phyloP scores from a whole-genome alignment of 192 early-diverging fungal genomes.

The Coemansia sp. region DNA sequence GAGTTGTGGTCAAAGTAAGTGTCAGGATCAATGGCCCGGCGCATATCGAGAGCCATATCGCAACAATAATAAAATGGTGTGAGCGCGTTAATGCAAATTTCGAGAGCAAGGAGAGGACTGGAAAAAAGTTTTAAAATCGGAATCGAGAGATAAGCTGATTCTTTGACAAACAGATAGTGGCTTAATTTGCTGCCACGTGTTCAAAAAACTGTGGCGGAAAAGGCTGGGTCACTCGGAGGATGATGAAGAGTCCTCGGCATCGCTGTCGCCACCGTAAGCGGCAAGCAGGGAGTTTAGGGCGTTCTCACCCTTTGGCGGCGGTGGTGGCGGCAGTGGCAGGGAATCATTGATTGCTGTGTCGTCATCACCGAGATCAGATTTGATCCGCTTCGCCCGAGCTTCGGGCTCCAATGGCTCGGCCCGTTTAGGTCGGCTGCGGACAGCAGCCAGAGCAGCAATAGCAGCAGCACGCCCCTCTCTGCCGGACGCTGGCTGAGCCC shows the following conservation, averaged over 20 bases:
- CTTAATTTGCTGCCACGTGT: no score
- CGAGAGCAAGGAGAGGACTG: neutral
- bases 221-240: neutral
- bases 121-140: neutral
- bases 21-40: conserved; percentile 62
- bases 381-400: neutral
- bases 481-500: neutral
- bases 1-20: conserved; percentile 72
- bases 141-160: neutral
- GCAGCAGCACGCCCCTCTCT: neutral
- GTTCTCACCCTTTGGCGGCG: neutral
- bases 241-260: neutral
- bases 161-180: no score
- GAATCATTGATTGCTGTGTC: neutral
- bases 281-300: conserved; percentile 8
- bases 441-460: neutral
- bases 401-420: neutral
- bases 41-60: conserved; percentile 4
- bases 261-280: conserved; percentile 17
- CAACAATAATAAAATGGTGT: neutral
- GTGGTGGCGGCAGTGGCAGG: neutral
- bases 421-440: neutral
- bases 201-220: neutral
- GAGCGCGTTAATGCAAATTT: neutral
- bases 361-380: neutral